A percentile compares a stretch with the other conserved stretches of the same genome.
Evolutionary conservation across 2,329 filamentous ascomycete species (phyloP).

Genomic region (Talaromyces sp.): DNA sequence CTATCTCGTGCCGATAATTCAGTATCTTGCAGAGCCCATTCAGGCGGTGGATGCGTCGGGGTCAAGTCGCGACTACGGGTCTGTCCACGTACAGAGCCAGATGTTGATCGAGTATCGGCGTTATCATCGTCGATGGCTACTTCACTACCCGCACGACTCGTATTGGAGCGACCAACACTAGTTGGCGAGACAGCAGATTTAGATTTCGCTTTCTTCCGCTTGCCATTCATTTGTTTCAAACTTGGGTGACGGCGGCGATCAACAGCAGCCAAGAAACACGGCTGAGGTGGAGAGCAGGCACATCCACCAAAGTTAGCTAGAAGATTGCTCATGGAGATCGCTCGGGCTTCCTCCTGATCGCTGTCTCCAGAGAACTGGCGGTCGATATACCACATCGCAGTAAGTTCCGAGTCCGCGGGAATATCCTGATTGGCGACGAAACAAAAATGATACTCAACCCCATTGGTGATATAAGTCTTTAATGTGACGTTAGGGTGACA

Average conservation of each 20-base stretch:
- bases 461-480: conserved; percentile 78
- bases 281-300: conserved; percentile 42
- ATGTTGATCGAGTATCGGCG: conserved; percentile 56
- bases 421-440: conserved; percentile 81
- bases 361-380: conserved; percentile 39
- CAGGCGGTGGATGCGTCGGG: conserved; percentile 54
- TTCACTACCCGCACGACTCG: conserved; percentile 62
- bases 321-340: conserved; percentile 49
- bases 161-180: conserved; percentile 53
- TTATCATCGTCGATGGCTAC: conserved; percentile 53
- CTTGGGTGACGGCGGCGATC: conserved; percentile 43
- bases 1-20: conserved; percentile 62
- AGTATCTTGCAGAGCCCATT: conserved; percentile 43
- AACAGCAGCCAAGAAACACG: conserved; percentile 43
- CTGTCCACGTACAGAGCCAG: conserved; percentile 56
- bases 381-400: conserved; percentile 51
- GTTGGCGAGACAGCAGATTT: conserved; percentile 54
- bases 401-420: conserved; percentile 52
- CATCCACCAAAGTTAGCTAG: conserved; percentile 52
- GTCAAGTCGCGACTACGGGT: conserved; percentile 62
- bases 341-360: conserved; percentile 41
- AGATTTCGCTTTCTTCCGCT: conserved; percentile 49
- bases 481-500: conserved; percentile 87
- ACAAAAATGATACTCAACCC: conserved; percentile 86
- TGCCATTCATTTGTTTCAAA: conserved; percentile 45